Base-by-base conservation (phyloP, 2,329 filamentous ascomycete genomes). In the Aspergillus spinulosporus region DNA sequence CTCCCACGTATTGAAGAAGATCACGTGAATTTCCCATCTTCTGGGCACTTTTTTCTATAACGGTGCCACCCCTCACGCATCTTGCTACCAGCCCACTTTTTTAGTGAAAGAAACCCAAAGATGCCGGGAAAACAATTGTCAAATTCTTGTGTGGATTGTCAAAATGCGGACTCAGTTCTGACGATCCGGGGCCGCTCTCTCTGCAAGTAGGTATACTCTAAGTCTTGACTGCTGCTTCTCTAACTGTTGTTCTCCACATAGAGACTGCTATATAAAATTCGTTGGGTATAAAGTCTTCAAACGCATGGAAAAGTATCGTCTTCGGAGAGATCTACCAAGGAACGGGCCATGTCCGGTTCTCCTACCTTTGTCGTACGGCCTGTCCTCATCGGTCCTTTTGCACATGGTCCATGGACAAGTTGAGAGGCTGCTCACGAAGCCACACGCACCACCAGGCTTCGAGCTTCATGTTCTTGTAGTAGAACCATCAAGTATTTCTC, bases 311-410 rank as follows among this genome's bases (percentile, higher is more conserved):
- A 80, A 80, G 40, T 89, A 87, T 68, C 79, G 82, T 45, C 79
- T 85, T 37, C 63, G 66, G 46, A 69, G 61, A 63, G 64, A 66
- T 49, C 57, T 64, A 6, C 65, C 74, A 21, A 72, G 74, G 55
- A 74, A 75, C 43, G 68, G 75, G 50, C 75, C 76, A 55, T 77
- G 75, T 62, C 83, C 74, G 64, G 83, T 96, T 47, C 77, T 96
- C 14, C 77, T 96, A 15, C 90, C 92, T 4, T 77, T 97, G 1
- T 96, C 92, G 0, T 87, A 91, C 66, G 93, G 94, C 0, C 78
- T 88, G 1, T 94, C 89, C 1, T 97, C 93, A 0, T 81, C 88
- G 11, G 84, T 86, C 11, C 78, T 99, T 43, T 79, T 96, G 31
- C 84, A 93, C 65, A 80, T 96, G 21, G 78, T 97, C 52, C 83